Evolutionary conservation across 73 alveolate species (phyloP).

Genomic region (Paramecium primaurelia): DNA sequence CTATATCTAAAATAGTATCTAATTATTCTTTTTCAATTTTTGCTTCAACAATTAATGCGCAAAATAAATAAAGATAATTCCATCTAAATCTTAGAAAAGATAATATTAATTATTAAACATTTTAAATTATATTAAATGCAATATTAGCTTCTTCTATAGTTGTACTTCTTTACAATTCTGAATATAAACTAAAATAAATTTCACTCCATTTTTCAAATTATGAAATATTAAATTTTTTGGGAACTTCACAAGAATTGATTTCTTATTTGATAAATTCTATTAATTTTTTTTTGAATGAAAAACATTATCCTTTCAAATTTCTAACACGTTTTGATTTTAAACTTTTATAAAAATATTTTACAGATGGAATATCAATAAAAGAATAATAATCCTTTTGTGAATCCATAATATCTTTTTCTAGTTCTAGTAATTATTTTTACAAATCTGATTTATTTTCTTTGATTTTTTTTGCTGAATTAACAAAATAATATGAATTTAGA

Average conservation of each 20-base stretch:
- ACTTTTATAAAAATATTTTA: neutral
- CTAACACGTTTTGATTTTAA: neutral
- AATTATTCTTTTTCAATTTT: neutral
- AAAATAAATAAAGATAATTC: neutral
- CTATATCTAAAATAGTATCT: neutral
- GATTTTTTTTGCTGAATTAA: neutral
- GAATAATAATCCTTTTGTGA: neutral
- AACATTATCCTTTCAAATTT: neutral
- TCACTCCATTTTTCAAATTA: neutral
- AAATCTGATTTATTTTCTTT: neutral
- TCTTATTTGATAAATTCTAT: neutral
- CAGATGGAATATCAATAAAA: neutral
- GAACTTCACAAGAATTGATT: neutral
- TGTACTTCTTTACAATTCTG: neutral
- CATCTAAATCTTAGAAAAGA: neutral
- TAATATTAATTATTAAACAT: neutral
- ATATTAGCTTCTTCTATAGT: neutral
- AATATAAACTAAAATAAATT: neutral
- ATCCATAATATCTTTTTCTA: neutral
- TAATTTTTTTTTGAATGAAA: neutral
- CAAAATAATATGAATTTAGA: neutral
- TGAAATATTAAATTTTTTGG: neutral
- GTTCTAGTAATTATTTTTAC: neutral
- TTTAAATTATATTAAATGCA: neutral
- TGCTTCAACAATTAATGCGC: neutral